Base-by-base conservation (phyloP, 2,329 filamentous ascomycete genomes). In the Venturia carpophila region DNA sequence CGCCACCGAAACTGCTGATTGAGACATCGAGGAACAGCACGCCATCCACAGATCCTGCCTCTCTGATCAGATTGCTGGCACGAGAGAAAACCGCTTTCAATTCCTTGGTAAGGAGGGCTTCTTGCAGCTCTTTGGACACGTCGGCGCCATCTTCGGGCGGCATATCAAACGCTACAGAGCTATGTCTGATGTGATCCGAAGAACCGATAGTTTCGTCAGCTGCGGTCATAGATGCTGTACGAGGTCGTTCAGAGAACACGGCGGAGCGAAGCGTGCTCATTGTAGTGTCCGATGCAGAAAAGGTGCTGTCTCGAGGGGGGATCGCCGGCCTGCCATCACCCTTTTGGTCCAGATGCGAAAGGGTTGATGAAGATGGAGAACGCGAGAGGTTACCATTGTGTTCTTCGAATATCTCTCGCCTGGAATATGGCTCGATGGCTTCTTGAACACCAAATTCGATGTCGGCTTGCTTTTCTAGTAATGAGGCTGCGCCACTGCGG, bases 51-150 rank as follows among this genome's bases (percentile, higher is more conserved):
- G 30, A 45, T 5, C 41, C 45, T 24, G 63, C 39, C n/a, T 64
- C 63, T 56, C 63, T 45, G n/a, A 64, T 64, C 39, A 64, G 9
- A 21, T 56, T 60, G 19, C 39, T 43, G n/a, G 63, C 63, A 3
- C 63, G 45, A 19, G 63, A 39, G 15, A 64, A 64, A 3, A 62
- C 56, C 2, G 56, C 37, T 49, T 39, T 60, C 34, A 65, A 13
- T 6, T 64, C 61, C 10, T 55, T 63, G 42, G 42, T 55, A 27
- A 43, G 63, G 15, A 64, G 30, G 17, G 42, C 30, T 30, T 60
- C 56, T 39, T 60, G 52, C 19, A 61, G 21, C 55, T 47, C 41
- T 61, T 47, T 49, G 5, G 41, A 43, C 17, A 39, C 24, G 37
- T 52, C 41, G 10, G 55, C 15, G 24, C 21, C 21, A 11, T 45